A percentile compares a stretch with the other conserved stretches of the same genome.
phyloP scores from a whole-genome alignment of 257 asterid genomes.

The Marsdenia floribunda region DNA sequence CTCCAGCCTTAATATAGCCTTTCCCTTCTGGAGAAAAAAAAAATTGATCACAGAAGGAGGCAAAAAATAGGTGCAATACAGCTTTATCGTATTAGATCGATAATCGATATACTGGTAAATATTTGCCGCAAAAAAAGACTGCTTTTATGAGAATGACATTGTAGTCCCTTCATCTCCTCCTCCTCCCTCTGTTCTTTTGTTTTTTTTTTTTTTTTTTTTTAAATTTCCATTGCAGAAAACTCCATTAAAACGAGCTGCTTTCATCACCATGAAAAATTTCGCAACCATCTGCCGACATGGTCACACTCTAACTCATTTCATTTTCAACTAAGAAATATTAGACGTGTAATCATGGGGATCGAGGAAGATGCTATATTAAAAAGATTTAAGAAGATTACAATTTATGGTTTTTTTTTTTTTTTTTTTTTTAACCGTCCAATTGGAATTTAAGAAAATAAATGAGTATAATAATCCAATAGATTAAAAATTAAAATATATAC shows the following conservation, averaged over 20 bases:
- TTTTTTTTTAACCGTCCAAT: no score
- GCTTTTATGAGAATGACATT: not conserved
- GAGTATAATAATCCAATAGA: no score
- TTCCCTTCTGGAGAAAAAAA: not conserved
- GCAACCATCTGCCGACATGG: not conserved
- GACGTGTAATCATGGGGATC: not conserved
- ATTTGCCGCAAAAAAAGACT: not conserved
- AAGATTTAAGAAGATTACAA: no score
- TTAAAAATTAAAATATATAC: not conserved
- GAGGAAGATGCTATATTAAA: not conserved
- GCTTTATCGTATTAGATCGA: constrained; percentile 1
- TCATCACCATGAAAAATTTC: no score
- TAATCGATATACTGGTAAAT: not conserved
- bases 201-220: no score
- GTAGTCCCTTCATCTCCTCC: no score
- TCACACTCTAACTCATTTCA: not conserved
- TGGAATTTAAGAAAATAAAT: no score
- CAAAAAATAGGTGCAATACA: not conserved
- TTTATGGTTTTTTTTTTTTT: no score
- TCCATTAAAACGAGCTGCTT: no score
- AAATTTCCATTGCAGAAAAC: no score
- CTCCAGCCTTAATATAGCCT: not conserved
- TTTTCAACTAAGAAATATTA: not conserved
- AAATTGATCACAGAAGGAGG: not conserved
- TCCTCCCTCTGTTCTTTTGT: no score